Percentiles rank a stretch among this genome's conserved stretches.
Evolutionary conservation across 2,329 filamentous ascomycete species (phyloP).

Genomic region (Hysterium pulicare): DNA sequence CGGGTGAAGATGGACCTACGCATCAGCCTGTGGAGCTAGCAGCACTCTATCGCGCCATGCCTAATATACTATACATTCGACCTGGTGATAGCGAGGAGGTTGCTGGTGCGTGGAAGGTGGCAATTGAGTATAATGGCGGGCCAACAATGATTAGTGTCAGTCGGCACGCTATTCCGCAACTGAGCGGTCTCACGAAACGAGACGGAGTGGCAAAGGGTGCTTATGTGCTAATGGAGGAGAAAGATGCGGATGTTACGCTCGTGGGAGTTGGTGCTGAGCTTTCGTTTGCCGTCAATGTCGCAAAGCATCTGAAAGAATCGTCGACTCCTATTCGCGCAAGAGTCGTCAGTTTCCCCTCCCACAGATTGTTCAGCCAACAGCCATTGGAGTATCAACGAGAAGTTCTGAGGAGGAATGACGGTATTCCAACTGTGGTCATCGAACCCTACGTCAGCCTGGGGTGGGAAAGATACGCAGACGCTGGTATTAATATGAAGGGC

Average conservation of each 20-base stretch:
- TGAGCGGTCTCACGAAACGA: constrained; percentile 40
- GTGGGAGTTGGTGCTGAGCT: constrained; percentile 52
- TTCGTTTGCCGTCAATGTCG: constrained; percentile 44
- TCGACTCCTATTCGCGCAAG: constrained; percentile 43
- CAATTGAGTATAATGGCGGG: constrained; percentile 42
- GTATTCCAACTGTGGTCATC: constrained; percentile 54
- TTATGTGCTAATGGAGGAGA: constrained; percentile 47
- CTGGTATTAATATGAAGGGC: constrained; percentile 50
- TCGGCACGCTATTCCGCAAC: constrained; percentile 44
- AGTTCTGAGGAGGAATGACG: constrained; percentile 42
- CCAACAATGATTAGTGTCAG: constrained; percentile 51
- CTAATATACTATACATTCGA: constrained; percentile 59
- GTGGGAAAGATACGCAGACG: constrained; percentile 61
- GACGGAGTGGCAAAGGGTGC: constrained; percentile 44
- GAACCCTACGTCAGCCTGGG: constrained; percentile 58
- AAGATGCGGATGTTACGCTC: constrained; percentile 48
- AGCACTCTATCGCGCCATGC: constrained; percentile 60
- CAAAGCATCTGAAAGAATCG: constrained; percentile 36
- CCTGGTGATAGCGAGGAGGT: constrained; percentile 59
- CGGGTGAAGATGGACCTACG: constrained; percentile 60
- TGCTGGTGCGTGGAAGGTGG: constrained; percentile 52
- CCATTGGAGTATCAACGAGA: constrained; percentile 44
- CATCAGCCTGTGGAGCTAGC: constrained; percentile 61
- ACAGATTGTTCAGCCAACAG: constrained; percentile 51
- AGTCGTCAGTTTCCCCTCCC: constrained; percentile 51